Conservation (phyloP, 129 eudicot species). For the Pulicaria dysenterica region DNA sequence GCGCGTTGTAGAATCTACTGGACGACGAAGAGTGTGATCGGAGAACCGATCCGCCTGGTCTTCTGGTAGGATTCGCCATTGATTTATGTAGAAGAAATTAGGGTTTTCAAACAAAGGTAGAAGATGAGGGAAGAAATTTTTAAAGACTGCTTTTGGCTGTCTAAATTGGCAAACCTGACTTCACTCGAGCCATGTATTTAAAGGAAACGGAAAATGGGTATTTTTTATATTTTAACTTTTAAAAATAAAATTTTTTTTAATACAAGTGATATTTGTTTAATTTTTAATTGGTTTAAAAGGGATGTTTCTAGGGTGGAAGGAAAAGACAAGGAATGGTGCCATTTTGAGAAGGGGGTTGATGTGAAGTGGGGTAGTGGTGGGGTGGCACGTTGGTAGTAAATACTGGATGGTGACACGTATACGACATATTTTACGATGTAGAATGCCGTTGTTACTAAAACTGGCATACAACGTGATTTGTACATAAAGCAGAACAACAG, state of each 20-base stretch:
- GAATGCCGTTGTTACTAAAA: background rate
- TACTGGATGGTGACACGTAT: conserved; percentile 25
- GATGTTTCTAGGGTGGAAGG: conserved; percentile 20
- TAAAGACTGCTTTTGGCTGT: conserved; percentile 36
- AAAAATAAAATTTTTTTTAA: too few relatives aligned
- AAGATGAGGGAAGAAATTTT: conserved; percentile 12
- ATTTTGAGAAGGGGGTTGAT: conserved; percentile 28
- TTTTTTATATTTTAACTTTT: background rate
- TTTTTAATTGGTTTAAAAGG: conserved; percentile 20
- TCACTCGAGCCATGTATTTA: conserved; percentile 59
- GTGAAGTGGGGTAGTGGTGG: conserved; percentile 35
- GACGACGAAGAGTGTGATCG: conserved; percentile 64
- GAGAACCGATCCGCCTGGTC: conserved; percentile 51
- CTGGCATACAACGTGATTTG: too few relatives aligned
- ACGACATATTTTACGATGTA: conserved; percentile 4
- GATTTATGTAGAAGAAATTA: background rate
- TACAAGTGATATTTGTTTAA: background rate
- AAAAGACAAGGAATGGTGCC: conserved; percentile 36
- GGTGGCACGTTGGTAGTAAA: conserved; percentile 43
- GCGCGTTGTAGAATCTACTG: conserved; percentile 37
- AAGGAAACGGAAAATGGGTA: conserved; percentile 26
- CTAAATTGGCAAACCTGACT: conserved; percentile 78
- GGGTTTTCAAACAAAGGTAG: background rate
- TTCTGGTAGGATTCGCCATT: conserved; percentile 59
- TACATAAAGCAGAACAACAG: too few relatives aligned